Conservation (phyloP, 257 asterid genomes). For the Solanum rostratum region DNA sequence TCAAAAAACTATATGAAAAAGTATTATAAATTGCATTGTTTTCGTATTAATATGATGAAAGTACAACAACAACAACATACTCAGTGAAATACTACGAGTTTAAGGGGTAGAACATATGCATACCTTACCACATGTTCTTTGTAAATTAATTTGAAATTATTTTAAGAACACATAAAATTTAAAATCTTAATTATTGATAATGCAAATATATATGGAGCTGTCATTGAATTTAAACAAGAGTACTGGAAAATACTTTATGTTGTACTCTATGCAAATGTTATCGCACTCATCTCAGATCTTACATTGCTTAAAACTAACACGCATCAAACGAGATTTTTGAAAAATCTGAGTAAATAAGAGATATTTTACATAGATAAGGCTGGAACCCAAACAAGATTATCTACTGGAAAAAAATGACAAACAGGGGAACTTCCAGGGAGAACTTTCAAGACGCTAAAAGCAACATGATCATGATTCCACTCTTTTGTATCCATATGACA, state of each 20-base stretch:
- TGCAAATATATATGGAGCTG: neutral
- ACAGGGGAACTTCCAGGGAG: constrained; percentile 60
- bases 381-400: constrained; percentile 65
- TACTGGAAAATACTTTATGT: neutral
- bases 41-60: too few species aligned
- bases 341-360: neutral
- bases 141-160: neutral
- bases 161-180: neutral
- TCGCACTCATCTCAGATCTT: rapidly evolving
- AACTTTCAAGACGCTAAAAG: constrained; percentile 44
- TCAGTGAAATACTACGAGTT: too few species aligned
- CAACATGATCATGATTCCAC: constrained; percentile 63
- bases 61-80: too few species aligned
- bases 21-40: too few species aligned
- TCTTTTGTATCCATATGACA: constrained; percentile 73
- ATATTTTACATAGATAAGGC: neutral
- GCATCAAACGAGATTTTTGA: rapidly evolving
- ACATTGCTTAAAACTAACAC: neutral
- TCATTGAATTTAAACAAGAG: neutral
- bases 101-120: too few species aligned
- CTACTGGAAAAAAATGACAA: constrained; percentile 69
- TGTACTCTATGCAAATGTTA: neutral
- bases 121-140: too few species aligned
- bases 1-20: too few species aligned
- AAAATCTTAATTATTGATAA: neutral